phyloP scores from a whole-genome alignment of 2,329 filamentous ascomycete species.

The Sarocladiaceae sp. region DNA sequence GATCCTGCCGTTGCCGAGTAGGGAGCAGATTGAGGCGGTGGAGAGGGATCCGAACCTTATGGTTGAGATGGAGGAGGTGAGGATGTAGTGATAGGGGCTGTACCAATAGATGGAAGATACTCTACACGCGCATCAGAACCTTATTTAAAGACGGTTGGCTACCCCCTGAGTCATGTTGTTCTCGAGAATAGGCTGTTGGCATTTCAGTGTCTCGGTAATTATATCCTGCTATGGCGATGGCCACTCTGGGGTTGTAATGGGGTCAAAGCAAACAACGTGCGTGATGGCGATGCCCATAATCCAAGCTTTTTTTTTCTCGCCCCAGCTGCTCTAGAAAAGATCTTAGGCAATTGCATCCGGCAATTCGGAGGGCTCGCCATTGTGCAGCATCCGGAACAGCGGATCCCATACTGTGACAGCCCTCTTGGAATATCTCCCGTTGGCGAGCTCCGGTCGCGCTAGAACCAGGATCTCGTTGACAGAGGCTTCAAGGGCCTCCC shows the following conservation, averaged over 20 bases:
- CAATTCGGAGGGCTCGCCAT: conserved; percentile 32
- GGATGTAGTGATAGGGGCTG: no score
- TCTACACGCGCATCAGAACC: no score
- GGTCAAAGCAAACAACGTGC: no score
- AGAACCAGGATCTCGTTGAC: conserved; percentile 25
- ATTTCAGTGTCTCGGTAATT: no score
- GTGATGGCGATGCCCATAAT: no score
- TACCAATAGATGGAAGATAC: no score
- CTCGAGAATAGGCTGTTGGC: no score
- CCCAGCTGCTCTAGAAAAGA: neutral
- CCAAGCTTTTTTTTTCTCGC: no score
- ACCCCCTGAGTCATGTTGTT: no score
- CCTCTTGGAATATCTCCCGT: conserved; percentile 34
- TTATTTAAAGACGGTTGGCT: no score
- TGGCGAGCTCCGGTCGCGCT: conserved; percentile 24
- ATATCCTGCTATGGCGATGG: no score
- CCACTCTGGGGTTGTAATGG: no score
- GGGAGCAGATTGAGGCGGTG: neutral
- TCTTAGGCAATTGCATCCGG: conserved; percentile 27
- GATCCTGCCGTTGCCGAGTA: neutral
- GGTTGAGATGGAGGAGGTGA: neutral
- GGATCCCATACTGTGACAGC: conserved; percentile 42
- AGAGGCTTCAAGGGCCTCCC: conserved; percentile 38
- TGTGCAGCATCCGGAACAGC: conserved; percentile 36
- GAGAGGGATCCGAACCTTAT: neutral